Percentiles rank a stretch among this genome's conserved stretches.
Conservation (phyloP, 495 filamentous ascomycete species). For the Oleoguttula mirabilis region DNA sequence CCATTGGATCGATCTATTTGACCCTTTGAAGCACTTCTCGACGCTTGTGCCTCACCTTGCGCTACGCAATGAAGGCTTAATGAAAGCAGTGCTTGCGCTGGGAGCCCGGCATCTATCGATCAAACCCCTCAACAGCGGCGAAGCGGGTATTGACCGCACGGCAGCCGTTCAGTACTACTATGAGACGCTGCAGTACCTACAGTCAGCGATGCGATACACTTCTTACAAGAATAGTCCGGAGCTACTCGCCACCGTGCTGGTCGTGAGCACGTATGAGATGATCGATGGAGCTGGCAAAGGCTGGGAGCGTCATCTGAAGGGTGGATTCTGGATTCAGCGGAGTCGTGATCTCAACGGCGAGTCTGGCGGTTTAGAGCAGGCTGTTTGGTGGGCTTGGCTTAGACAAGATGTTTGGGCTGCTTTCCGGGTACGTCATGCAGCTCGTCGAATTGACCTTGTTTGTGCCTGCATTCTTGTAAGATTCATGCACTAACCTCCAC, state of each 20-base stretch:
- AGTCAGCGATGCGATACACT: conserved; percentile 26
- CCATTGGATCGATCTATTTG: conserved; percentile 25
- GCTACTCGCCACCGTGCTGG: conserved; percentile 27
- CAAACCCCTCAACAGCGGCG: conserved; percentile 3
- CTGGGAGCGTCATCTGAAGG: conserved; percentile 30
- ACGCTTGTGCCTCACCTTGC: conserved; percentile 25
- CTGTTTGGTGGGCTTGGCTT: conserved; percentile 34
- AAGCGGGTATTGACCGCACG: conserved; percentile 12
- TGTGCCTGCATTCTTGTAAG: too few relatives aligned
- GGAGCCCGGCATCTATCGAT: conserved; percentile 22
- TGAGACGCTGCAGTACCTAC: conserved; percentile 31
- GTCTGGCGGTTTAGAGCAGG: conserved; percentile 27
- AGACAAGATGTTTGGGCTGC: conserved; percentile 18
- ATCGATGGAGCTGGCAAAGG: conserved; percentile 21
- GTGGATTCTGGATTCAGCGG: conserved; percentile 32
- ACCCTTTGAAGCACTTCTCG: conserved; percentile 24
- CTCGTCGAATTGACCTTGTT: too few relatives aligned
- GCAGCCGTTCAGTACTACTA: conserved; percentile 30
- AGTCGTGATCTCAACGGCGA: conserved; percentile 30
- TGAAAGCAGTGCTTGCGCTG: conserved; percentile 27
- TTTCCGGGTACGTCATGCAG: too few relatives aligned
- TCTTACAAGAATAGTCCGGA: conserved; percentile 28
- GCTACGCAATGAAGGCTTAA: conserved; percentile 22
- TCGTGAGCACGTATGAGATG: conserved; percentile 30
- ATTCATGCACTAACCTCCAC: too few relatives aligned